Evolutionary conservation across 2,329 filamentous ascomycete species (phyloP), one percentile per base, ranked within the genome.

Genomic region (Cyphellophora attinorum): DNA sequence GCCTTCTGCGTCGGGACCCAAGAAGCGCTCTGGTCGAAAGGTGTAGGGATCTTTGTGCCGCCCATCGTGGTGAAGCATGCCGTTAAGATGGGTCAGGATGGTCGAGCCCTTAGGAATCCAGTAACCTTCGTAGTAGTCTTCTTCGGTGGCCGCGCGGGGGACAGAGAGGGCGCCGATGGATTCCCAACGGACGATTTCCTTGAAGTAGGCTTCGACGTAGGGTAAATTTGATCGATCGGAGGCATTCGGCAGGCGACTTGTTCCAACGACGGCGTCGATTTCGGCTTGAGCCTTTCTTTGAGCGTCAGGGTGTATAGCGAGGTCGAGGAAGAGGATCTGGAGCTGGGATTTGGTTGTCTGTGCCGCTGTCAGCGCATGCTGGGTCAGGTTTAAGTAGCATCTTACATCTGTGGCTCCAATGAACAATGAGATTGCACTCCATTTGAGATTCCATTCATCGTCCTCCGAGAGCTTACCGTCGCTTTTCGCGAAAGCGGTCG

Each of bases 301-400:
- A 58, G 62, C 66, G 5, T 64, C 60, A 0, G 64, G 65, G 19
- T 65, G 67, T n/a, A 70, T 55, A 11, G 58, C 61, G 50, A 73
- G 73, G 0, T 68, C 70, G 0, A 75, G 57, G 13, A 70, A 57
- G 46, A 74, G 73, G 0, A 44, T 50, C 19, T 50, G n/a, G n/a
- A n/a, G n/a, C n/a, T n/a, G n/a, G n/a, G n/a, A n/a, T n/a, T n/a
- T n/a, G n/a, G n/a, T n/a, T n/a, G n/a, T n/a, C n/a, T n/a, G n/a
- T n/a, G n/a, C n/a, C n/a, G n/a, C n/a, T n/a, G n/a, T n/a, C n/a
- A n/a, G n/a, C n/a, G n/a, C n/a, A n/a, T n/a, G n/a, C n/a, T n/a
- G n/a, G n/a, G n/a, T n/a, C n/a, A n/a, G n/a, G n/a, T n/a, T n/a
- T n/a, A n/a, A n/a, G n/a, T n/a, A n/a, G n/a, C n/a, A n/a, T n/a